These are phyloP conservation scores for Geum urbanum DNA, from an alignment of 306 rosid genomes.

Conservation along the genomic window DNA sequence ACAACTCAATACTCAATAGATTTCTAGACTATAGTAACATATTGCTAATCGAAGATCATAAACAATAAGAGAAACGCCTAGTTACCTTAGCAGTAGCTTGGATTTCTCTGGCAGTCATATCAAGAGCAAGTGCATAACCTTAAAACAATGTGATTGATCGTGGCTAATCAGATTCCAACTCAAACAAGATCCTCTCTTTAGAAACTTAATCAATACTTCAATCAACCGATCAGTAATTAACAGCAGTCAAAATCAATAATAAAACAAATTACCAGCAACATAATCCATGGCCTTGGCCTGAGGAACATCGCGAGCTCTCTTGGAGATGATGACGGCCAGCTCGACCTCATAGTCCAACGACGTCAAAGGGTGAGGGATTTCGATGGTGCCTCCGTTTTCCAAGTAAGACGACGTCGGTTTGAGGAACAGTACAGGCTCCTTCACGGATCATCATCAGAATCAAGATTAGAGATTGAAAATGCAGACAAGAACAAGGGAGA, in stretches of 20 bases:
- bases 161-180: background rate
- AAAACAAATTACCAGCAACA: slow-evolving; percentile 53
- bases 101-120: slow-evolving; percentile 94
- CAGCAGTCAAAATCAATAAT: background rate
- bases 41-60: too few species aligned
- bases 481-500: background rate
- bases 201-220: background rate
- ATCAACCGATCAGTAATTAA: background rate
- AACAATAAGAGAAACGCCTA: too few species aligned
- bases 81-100: slow-evolving; percentile 81
- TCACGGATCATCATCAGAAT: background rate
- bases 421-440: slow-evolving; percentile 86
- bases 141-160: slow-evolving; percentile 19
- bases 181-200: background rate
- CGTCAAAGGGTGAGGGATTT: slow-evolving; percentile 71
- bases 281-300: slow-evolving; percentile 81
- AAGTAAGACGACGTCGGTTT: slow-evolving; percentile 93
- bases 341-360: slow-evolving; percentile 91
- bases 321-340: slow-evolving; percentile 78
- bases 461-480: background rate
- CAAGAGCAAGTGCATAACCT: slow-evolving; percentile 96
- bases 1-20: background rate
- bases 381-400: slow-evolving; percentile 81
- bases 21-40: background rate
- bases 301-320: slow-evolving; percentile 83